phyloP scores from a whole-genome alignment of 495 filamentous ascomycete genomes.

The Oleoguttula mirabilis region DNA sequence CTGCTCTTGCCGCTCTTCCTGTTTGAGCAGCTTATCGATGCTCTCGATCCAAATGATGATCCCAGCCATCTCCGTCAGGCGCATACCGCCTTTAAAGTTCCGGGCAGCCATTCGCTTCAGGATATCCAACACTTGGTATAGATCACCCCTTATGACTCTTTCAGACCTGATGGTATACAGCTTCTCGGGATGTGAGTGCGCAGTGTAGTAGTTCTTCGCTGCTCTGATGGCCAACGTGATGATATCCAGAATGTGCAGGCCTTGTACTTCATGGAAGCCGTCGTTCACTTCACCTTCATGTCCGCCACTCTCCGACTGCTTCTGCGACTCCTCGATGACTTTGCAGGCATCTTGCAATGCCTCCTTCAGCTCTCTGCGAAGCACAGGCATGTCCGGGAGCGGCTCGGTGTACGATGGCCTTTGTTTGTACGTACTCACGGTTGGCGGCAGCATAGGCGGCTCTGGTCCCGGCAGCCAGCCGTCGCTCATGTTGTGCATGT shows the following conservation, averaged over 20 bases:
- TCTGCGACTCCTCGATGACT: slow-evolving; percentile 41
- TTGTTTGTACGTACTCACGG: slow-evolving; percentile 88
- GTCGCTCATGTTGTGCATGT: slow-evolving; percentile 39
- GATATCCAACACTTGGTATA: slow-evolving; percentile 75
- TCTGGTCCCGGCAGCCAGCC: slow-evolving; percentile 48
- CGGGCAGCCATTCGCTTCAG: slow-evolving; percentile 81
- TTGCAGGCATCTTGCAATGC: slow-evolving; percentile 54
- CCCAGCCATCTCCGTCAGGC: slow-evolving; percentile 54
- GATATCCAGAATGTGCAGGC: slow-evolving; percentile 80
- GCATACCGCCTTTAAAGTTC: slow-evolving; percentile 75
- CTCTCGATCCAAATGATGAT: slow-evolving; percentile 66
- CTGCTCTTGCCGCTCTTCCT: slow-evolving; percentile 64
- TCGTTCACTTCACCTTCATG: slow-evolving; percentile 31
- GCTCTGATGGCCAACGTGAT: slow-evolving; percentile 88
- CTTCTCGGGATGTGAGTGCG: slow-evolving; percentile 68
- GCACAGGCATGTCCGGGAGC: slow-evolving; percentile 65
- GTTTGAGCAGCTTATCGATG: slow-evolving; percentile 59
- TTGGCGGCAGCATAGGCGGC: slow-evolving; percentile 77
- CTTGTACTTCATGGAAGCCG: slow-evolving; percentile 77
- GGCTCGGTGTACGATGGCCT: slow-evolving; percentile 76
- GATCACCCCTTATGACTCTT: slow-evolving; percentile 64
- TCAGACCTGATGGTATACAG: slow-evolving; percentile 78
- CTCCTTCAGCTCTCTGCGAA: slow-evolving; percentile 60
- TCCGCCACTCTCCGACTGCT: not conserved
- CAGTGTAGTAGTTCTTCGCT: slow-evolving; percentile 87